Base-by-base conservation (phyloP, 495 filamentous ascomycete genomes). In the Annulohypoxylon moriforme region DNA sequence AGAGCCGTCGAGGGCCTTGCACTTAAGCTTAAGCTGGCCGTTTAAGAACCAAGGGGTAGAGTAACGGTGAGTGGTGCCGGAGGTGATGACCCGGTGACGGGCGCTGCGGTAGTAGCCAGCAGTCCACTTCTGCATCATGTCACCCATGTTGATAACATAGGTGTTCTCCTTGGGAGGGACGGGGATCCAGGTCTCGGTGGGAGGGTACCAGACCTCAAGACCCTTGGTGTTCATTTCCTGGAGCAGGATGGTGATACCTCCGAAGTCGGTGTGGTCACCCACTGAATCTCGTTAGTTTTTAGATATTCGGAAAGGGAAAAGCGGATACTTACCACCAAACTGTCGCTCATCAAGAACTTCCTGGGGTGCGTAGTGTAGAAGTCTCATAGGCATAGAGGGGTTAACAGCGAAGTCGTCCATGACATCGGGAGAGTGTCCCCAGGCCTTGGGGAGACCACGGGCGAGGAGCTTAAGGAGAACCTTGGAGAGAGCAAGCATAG, bases 61-160 rank as follows among this genome's bases (percentile, higher is more conserved):
- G 38, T 72, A 72, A 6, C 69, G 64, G 64, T 72, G 59, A 36
- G 53, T 72, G 27, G 52, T 64, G 29, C 64, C 64, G 0, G 64
- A 68, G 44, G 64, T 72, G 11, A 72, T 68, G 44, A 72, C 69
- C 5, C 69, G 69, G 53, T 72, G 69, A n/a, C 64, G 69, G 9
- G 64, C 69, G 64, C 69, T 72, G 64, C 64, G 64, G 46, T 68
- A 72, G 64, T 72, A 68, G 18, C 64, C 60, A 11, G 64, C 52
- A 4, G 59, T 68, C 53, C 59, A 68, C 55, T 72, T 72, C 64
- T 68, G 64, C 69, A 72, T 72, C 69, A 72, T 74, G 57, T 86
- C 81, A 3, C 84, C 83, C 25, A 79, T 76, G 58, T 86, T 86
- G 68, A 86, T 78, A 5, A 86, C 79, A 56, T 79, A 82, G n/a